These are phyloP conservation scores for Metarhizium sp. DNA, from an alignment of 2,329 filamentous ascomycete species.

Conservation along the genomic window DNA sequence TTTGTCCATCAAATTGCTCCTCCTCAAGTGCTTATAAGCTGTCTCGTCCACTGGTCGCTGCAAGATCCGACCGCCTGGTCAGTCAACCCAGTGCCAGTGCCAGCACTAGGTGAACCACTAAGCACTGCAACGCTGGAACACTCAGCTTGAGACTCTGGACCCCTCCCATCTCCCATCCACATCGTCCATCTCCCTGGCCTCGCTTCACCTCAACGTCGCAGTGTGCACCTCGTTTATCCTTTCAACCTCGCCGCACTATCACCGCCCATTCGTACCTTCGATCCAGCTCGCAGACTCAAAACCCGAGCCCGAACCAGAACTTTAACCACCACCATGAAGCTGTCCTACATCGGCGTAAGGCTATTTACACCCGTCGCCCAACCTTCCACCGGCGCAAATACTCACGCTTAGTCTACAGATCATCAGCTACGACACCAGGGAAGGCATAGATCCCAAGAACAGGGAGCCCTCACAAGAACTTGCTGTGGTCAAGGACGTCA, in stretches of 20 bases:
- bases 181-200: background rate
- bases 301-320: background rate
- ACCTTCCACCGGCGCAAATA: background rate
- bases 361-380: constrained; percentile 21
- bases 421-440: constrained; percentile 57
- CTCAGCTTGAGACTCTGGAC: too few species aligned
- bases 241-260: background rate
- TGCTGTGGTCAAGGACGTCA: constrained; percentile 66
- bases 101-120: background rate
- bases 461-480: constrained; percentile 68
- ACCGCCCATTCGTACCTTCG: background rate
- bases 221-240: background rate
- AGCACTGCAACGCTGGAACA: too few species aligned
- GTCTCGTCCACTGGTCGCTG: background rate
- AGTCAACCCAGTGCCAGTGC: background rate
- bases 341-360: constrained; percentile 69
- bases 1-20: too few species aligned
- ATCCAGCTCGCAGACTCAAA: background rate
- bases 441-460: constrained; percentile 2
- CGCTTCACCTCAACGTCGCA: background rate
- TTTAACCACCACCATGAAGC: constrained; percentile 55
- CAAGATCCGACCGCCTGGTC: background rate
- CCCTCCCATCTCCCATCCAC: background rate
- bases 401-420: constrained; percentile 44
- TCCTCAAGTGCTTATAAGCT: too few species aligned